Evolutionary conservation across 176 grass and related monocot genomes (phyloP).

Genomic region (Oryza officinalis): DNA sequence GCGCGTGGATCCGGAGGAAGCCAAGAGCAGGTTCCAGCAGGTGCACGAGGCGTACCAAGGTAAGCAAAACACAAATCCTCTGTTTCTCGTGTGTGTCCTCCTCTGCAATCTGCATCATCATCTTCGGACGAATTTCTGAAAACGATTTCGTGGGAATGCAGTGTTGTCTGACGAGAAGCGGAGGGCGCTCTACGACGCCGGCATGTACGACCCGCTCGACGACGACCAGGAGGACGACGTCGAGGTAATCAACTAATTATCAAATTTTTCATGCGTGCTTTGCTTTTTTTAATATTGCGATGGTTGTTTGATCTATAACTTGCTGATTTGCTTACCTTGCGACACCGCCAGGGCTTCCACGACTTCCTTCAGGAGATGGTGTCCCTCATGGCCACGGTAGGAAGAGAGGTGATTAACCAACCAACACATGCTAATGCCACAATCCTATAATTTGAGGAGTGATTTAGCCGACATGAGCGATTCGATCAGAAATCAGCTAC

Average conservation of each 20-base stretch:
- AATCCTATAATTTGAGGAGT: neutral
- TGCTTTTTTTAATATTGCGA: neutral
- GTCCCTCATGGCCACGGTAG: conserved; percentile 74
- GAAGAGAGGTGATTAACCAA: conserved; percentile 51
- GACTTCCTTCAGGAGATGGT: conserved; percentile 92
- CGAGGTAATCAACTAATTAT: conserved; percentile 42
- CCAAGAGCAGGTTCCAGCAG: conserved; percentile 76
- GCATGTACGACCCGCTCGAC: conserved; percentile 61
- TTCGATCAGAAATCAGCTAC: too few species aligned
- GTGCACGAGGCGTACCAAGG: conserved; percentile 91
- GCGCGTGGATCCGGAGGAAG: conserved; percentile 62
- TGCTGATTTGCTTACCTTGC: neutral
- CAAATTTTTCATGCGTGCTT: neutral
- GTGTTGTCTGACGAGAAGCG: conserved; percentile 79
- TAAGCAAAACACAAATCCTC: neutral
- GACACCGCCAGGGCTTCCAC: conserved; percentile 62
- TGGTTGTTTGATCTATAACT: neutral
- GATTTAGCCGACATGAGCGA: too few species aligned
- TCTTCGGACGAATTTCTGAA: neutral
- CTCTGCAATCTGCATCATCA: neutral
- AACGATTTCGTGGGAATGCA: neutral
- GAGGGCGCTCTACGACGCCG: conserved; percentile 68
- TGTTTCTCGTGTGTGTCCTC: neutral
- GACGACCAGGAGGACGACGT: conserved; percentile 59
- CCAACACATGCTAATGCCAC: neutral